Evolutionary conservation across 2,329 filamentous ascomycete genomes (phyloP), one percentile per base, ranked within the genome.

Genomic region (Botryotinia narcissicola): DNA sequence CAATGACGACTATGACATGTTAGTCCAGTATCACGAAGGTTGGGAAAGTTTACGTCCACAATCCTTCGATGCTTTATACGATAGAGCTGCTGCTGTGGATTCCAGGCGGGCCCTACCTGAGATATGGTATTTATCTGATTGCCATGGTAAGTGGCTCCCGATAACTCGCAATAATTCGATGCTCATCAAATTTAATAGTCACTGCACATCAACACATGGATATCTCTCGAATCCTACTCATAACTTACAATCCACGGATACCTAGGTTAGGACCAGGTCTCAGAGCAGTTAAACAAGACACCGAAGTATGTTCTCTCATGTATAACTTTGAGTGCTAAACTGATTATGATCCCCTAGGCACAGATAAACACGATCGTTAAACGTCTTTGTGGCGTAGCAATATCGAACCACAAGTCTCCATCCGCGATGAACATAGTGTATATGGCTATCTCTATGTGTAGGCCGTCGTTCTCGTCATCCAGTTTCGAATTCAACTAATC

Each of bases 181-280:
- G 20, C 48, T 69, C 20, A 54, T 37, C 40, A n/a, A 14, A n/a
- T 29, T 6, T 20, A 42, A 22, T 40, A 79, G 82, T 82, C 1
- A 81, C 82, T 3, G 84, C 81, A 0, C 78, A 83, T 62, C 82
- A 84, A 71, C 82, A 85, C 74, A 83, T 82, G 64, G 81, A 83
- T 69, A 79, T 85, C 18, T 78, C 82, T 0, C 78, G 80, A 18
- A 84, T 85, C 42, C 76, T 85, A 10, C 80, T 78, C 1, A 79
- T 79, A 2, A 82, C 83, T 8, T 83, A 84, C 62, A 81, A 85
- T 59, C 84, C 84, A 0, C 75, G 76, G 20, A 73, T 78, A 25
- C 77, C 77, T 2, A 61, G 77, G 14, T 32, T 78, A 4, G 77
- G 77, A 10, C 77, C 77, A 1, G 51, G 71, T 20, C 75, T 77